Evolutionary conservation across 129 eudicot species (phyloP).

Genomic region (Chrysanthemum makinoi): DNA sequence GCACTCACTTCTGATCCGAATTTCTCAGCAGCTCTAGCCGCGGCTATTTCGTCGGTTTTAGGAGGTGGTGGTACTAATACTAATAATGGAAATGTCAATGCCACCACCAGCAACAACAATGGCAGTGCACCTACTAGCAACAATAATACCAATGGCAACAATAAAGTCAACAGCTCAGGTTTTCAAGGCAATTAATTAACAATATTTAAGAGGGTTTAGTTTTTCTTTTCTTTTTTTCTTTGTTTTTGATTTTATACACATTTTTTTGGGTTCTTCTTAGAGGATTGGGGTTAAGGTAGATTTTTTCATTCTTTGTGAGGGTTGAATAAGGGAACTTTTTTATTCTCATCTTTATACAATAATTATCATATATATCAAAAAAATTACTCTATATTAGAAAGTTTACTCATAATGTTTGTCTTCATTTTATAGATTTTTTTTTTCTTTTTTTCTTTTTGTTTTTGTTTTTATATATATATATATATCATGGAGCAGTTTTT

Average conservation of each 20-base stretch:
- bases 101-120: slow-evolving; percentile 47
- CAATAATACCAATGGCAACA: slow-evolving; percentile 50
- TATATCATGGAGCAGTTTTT: not conserved
- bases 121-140: slow-evolving; percentile 46
- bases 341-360: slow-evolving; percentile 17
- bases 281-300: slow-evolving; percentile 26
- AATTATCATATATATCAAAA: not conserved
- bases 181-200: slow-evolving; percentile 39
- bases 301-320: slow-evolving; percentile 35
- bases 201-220: slow-evolving; percentile 22
- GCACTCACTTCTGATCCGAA: slow-evolving; percentile 73
- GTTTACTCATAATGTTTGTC: not conserved
- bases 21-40: slow-evolving; percentile 66
- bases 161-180: slow-evolving; percentile 49
- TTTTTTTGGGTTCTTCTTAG: slow-evolving; percentile 1
- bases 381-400: slow-evolving; percentile 1
- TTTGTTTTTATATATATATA: no score
- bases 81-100: slow-evolving; percentile 25
- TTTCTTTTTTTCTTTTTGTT: not conserved
- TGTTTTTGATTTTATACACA: slow-evolving; percentile 16
- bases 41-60: slow-evolving; percentile 66
- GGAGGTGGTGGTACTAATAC: slow-evolving; percentile 28
- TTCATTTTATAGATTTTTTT: not conserved
- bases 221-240: slow-evolving; percentile 3
- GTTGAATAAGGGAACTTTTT: slow-evolving; percentile 36